phyloP scores from a whole-genome alignment of 768 basidiomycete species.

The Leucocoprinus sp. region DNA sequence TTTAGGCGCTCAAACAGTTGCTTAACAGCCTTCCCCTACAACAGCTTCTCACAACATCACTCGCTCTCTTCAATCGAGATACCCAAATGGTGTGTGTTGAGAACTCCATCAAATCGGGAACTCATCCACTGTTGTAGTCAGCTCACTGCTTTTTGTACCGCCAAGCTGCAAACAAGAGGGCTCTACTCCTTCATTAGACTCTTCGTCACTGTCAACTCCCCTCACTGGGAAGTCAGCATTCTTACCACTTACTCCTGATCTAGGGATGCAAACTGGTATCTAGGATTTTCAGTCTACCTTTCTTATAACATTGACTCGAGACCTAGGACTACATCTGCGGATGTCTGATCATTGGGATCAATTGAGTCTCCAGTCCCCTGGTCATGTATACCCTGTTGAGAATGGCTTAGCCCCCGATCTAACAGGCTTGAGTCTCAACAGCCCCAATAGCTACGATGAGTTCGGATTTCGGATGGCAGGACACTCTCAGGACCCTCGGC shows the following conservation, averaged over 20 bases:
- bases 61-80: neutral
- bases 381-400: neutral
- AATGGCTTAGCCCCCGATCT: neutral
- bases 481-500: neutral
- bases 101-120: neutral
- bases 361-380: neutral
- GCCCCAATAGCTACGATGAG: neutral
- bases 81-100: neutral
- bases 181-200: neutral
- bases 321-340: neutral
- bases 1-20: too few relatives aligned
- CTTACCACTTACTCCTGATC: neutral
- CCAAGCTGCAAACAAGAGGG: neutral
- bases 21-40: too few relatives aligned
- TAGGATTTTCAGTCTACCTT: neutral
- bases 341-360: neutral
- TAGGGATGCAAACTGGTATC: neutral
- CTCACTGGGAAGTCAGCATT: neutral
- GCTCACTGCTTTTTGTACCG: neutral
- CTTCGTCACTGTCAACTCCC: neutral
- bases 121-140: neutral
- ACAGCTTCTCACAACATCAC: neutral
- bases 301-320: neutral
- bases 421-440: too few relatives aligned
- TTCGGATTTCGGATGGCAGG: neutral